Evolutionary conservation across 768 basidiomycete species (phyloP).

Genomic region (Russula emetica): DNA sequence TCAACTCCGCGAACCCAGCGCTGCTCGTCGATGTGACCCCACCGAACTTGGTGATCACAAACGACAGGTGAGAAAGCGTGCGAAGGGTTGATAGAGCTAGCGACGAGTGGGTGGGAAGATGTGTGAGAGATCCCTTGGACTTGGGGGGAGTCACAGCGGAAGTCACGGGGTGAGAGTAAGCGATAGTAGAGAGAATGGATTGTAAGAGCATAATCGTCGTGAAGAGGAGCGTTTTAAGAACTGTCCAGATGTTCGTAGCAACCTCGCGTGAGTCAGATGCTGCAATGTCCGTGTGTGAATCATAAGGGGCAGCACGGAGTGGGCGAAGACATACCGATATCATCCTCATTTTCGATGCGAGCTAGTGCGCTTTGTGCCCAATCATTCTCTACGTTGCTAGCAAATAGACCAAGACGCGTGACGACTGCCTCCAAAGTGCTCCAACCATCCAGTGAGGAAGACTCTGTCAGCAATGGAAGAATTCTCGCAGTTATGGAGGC

Average conservation of each 20-base stretch:
- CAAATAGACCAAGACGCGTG: constrained; percentile 27
- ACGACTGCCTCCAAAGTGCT: constrained; percentile 28
- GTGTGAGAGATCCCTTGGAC: neutral
- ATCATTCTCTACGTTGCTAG: constrained; percentile 29
- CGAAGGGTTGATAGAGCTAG: constrained; percentile 54
- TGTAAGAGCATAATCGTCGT: constrained; percentile 65
- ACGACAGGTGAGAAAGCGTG: constrained; percentile 63
- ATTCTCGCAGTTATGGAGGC: constrained; percentile 29
- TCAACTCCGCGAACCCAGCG: constrained; percentile 65
- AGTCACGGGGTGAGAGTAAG: constrained; percentile 38
- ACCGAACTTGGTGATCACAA: constrained; percentile 77
- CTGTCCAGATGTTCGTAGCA: constrained; percentile 54
- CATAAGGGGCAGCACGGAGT: neutral
- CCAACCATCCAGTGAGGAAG: constrained; percentile 31
- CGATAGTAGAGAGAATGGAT: constrained; percentile 49
- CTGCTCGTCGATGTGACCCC: constrained; percentile 53
- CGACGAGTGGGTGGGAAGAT: constrained; percentile 37
- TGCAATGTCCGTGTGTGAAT: constrained; percentile 27
- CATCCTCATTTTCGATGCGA: constrained; percentile 30
- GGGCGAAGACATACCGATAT: constrained; percentile 30
- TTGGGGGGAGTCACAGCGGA: neutral
- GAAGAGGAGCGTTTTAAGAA: constrained; percentile 75
- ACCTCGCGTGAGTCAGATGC: constrained; percentile 45
- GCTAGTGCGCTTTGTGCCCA: constrained; percentile 35
- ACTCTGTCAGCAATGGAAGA: constrained; percentile 31